Percentiles rank a stretch among this genome's conserved stretches.
Conservation (phyloP, 2,329 filamentous ascomycete genomes). For the Xylariaceae sp. region DNA sequence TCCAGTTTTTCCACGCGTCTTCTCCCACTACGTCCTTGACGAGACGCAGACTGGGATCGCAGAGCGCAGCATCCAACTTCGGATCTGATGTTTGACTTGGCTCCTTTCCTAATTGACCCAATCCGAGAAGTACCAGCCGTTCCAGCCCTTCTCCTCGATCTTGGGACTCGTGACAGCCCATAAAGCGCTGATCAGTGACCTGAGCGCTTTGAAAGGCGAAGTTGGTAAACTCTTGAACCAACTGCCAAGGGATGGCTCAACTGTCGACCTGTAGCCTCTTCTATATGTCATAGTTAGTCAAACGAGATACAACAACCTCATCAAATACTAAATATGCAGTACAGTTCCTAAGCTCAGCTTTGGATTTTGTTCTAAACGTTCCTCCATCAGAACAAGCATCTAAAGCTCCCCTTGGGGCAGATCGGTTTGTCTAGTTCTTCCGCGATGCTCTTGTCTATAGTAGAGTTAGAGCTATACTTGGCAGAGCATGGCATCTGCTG, state of each 20-base stretch:
- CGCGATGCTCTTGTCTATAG: constrained; percentile 20
- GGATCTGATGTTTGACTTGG: constrained; percentile 48
- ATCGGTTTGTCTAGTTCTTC: constrained; percentile 18
- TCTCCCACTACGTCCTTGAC: constrained; percentile 50
- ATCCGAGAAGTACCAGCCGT: constrained; percentile 52
- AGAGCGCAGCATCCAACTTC: constrained; percentile 47
- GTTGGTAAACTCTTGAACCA: constrained; percentile 10
- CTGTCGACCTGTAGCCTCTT: constrained; percentile 22
- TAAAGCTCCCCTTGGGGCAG: not conserved
- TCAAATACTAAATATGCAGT: not conserved
- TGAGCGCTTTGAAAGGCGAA: no score
- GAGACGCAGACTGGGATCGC: constrained; percentile 48
- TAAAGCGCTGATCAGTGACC: constrained; percentile 50
- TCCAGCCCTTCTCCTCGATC: constrained; percentile 50
- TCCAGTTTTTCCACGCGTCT: constrained; percentile 47
- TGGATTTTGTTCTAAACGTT: constrained; percentile 23
- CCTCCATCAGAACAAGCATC: constrained; percentile 2
- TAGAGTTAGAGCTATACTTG: constrained; percentile 21
- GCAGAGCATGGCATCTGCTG: constrained; percentile 16
- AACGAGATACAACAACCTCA: not conserved
- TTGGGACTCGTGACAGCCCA: constrained; percentile 51
- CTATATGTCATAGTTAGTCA: constrained; percentile 27
- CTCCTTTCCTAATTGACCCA: constrained; percentile 48
- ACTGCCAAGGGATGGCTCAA: constrained; percentile 17
- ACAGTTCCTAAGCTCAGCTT: constrained; percentile 20